Evolutionary conservation across 805 yeast genomes (phyloP), one percentile per base, ranked within the genome.

Genomic region (Candida tallmaniae): DNA sequence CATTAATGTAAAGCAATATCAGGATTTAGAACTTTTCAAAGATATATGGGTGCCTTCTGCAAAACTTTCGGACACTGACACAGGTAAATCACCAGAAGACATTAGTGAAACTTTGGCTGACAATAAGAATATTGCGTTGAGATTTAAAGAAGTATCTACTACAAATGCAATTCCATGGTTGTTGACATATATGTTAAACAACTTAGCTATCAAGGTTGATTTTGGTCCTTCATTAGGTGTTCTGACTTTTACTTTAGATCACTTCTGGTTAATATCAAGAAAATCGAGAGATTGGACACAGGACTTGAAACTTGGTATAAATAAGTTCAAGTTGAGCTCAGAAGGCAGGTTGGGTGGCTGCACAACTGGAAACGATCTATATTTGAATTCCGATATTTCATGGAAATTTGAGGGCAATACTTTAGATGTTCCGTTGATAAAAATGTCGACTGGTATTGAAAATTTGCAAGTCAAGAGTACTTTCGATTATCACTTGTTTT

Each of bases 181-280:
- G 11, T 54, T 83, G 20, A 75, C 81, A 8, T 54, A 83, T 18
- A 60, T 77, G 8, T 56, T 89, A 3, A 48, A 66, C 0, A 74
- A 76, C 37, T 58, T 80, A 1, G 54, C 61, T 0, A 70, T 81
- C 4, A 70, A 66, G 20, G 76, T 86, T 15, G 94, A 88, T 46
- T 68, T 90, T 40, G 97, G 97, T 0, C 83, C 83, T 27, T 77
- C 96, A 0, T 59, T 90, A 23, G 97, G 97, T 13, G 67, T 74
- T 10, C 53, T 84, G 29, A 60, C 68, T 1, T 56, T 85, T 5
- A 55, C 54, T 0, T 42, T 85, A 17, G 82, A 79, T 35, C 63
- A 73, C 21, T 54, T 79, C 5, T 86, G 95, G 90, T 68, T 78
- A 0, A 67, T 80, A 0, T 74, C 89, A 0, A 73, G 77, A 38